Percentiles rank a stretch among this genome's conserved stretches.
These are phyloP conservation scores for Candida manassasensis DNA, from an alignment of 805 yeast genomes.

Conservation along the genomic window DNA sequence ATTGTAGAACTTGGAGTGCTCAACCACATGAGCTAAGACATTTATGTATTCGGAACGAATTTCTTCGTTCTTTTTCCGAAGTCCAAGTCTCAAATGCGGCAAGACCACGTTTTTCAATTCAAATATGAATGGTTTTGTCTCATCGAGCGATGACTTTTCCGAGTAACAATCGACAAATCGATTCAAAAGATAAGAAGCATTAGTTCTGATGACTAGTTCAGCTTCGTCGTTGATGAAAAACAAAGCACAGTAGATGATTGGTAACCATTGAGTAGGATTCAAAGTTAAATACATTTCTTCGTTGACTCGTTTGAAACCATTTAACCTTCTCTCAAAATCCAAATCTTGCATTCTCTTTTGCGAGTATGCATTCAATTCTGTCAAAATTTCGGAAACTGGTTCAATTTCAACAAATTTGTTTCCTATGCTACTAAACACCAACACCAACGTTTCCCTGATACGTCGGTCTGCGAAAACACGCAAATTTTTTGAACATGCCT, in stretches of 20 bases:
- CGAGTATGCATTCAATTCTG: conserved; percentile 68
- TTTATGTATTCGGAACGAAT: conserved; percentile 69
- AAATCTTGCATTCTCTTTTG: conserved; percentile 59
- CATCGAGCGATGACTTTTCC: conserved; percentile 16
- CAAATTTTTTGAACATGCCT: conserved; percentile 53
- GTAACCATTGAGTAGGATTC: conserved; percentile 67
- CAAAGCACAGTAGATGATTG: conserved; percentile 63
- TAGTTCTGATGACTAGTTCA: conserved; percentile 76
- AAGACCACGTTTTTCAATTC: conserved; percentile 52
- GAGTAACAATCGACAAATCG: conserved; percentile 60
- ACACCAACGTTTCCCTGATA: conserved; percentile 59
- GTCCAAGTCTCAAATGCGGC: conserved; percentile 63
- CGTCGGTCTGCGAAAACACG: conserved; percentile 52
- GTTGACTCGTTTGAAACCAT: conserved; percentile 61
- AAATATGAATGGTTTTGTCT: conserved; percentile 25
- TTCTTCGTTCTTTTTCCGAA: conserved; percentile 54
- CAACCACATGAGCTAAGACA: conserved; percentile 60
- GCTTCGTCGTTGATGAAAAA: conserved; percentile 71
- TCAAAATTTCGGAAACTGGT: conserved; percentile 47
- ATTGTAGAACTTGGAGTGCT: conserved; percentile 30
- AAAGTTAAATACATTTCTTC: conserved; percentile 46
- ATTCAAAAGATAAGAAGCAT: conserved; percentile 60
- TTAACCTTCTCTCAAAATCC: conserved; percentile 72
- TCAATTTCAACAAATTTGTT: conserved; percentile 40
- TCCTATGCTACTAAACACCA: conserved; percentile 58